Base-by-base conservation (phyloP, 2,329 filamentous ascomycete species). In the Colletotrichum tofieldiae region DNA sequence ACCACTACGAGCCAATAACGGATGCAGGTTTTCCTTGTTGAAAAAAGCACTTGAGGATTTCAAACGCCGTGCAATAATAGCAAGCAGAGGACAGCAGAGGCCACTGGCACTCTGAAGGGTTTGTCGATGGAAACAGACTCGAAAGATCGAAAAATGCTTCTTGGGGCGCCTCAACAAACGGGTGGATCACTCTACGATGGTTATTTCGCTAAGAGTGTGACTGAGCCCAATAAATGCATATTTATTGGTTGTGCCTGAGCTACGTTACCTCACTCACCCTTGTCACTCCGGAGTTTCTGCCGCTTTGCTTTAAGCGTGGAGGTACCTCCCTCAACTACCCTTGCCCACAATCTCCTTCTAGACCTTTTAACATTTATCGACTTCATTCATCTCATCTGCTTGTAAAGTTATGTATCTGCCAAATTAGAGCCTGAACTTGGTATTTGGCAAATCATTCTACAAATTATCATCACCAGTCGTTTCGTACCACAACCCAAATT, bases 81-180 rank as follows among this genome's bases (percentile, higher is more conserved):
- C 37, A 52, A 52, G 35, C 16, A 29, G 45, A 41, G 37, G 16
- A 41, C 37, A 18, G 47, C 26, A 63, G 61, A 58, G 3, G 60
- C 60, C 59, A 69, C 43, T 43, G 60, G 59, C 58, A 20, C 52
- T 51, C 49, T 49, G 41, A 37, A 49, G 12, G 54, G 26, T 18
- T 68, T 35, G 20, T 43, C 39, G 51, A 52, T 35, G 18, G 43
- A 26, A 47, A 26, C 29, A 45, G n/a, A 55, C 43, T 37, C 26
- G 14, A 29, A 47, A 32, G n/a, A 35, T 47, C 20, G 43, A 65
- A 32, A 49, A 70, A 60, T 60, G 67, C 54, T 23, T 59, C 55
- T 58, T 58, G 62, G 23, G 55, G 58, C 39, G n/a, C 45, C 70
- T 72, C 66, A 71, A 72, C 69, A 72, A 60, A 64, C 52, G 54